phyloP scores from a whole-genome alignment of 179 eudicot genomes.

The Carnegiea gigantea region DNA sequence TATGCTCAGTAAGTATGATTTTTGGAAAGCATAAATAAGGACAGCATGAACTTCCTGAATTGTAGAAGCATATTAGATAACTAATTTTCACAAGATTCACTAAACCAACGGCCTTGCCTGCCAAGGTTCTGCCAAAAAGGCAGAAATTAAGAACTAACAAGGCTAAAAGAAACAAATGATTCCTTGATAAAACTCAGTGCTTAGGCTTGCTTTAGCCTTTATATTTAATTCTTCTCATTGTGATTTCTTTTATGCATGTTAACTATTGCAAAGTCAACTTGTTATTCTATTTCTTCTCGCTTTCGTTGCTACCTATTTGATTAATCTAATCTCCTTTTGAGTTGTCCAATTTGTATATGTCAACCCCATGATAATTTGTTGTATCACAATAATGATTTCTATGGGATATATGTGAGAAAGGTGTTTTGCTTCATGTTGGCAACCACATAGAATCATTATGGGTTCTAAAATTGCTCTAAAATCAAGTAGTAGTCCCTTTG shows the following conservation, averaged over 20 bases:
- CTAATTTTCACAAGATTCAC: background rate
- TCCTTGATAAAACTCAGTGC: no score
- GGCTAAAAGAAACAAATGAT: no score
- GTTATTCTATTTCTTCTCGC: background rate
- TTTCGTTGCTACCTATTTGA: background rate
- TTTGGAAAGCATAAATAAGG: background rate
- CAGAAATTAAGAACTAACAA: no score
- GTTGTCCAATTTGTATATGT: conserved; percentile 10
- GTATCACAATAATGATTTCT: conserved; percentile 5
- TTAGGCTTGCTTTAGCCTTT: background rate
- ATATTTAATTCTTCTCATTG: background rate
- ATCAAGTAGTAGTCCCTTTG: background rate
- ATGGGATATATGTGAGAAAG: conserved; percentile 22
- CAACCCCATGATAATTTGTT: conserved; percentile 7
- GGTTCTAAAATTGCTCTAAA: conserved; percentile 15
- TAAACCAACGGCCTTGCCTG: background rate
- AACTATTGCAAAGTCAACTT: conserved; percentile 16
- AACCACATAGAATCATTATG: background rate
- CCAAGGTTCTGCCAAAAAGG: background rate
- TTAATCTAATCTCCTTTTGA: conserved; percentile 8
- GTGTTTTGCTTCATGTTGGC: conserved; percentile 20
- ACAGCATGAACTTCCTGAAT: background rate
- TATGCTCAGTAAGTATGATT: background rate
- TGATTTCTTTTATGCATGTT: background rate
- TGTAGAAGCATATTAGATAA: background rate